phyloP scores from a whole-genome alignment of 352 stramenopile genomes.

The Pythium phragmitis region DNA sequence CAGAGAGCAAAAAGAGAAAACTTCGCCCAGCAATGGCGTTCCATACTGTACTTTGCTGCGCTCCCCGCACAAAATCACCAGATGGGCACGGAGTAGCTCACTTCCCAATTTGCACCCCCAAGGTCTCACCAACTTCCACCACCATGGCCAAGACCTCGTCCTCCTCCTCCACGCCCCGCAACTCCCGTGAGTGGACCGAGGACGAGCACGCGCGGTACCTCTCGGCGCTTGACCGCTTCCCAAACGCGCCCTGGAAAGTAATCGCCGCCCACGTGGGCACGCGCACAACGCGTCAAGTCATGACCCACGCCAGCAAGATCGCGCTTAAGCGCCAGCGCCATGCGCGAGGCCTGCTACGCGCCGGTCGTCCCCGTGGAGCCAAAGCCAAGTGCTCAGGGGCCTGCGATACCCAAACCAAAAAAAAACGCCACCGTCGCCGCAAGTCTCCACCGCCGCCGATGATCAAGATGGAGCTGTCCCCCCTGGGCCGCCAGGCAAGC shows the following conservation, averaged over 20 bases:
- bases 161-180: neutral
- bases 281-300: conserved; percentile 2
- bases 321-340: neutral
- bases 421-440: neutral
- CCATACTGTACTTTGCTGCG: no score
- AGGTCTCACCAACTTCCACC: neutral
- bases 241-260: neutral
- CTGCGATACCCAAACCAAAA: no score
- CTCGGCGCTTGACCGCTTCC: neutral
- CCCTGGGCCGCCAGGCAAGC: no score
- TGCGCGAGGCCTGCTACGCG: neutral
- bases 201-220: conserved; percentile 7
- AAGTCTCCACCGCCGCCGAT: neutral
- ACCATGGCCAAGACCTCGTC: neutral
- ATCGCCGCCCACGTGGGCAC: conserved; percentile 3
- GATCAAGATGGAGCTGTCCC: no score
- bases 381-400: neutral
- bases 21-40: no score
- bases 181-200: neutral
- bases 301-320: conserved; percentile 4
- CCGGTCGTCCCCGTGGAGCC: neutral
- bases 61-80: no score
- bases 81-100: neutral
- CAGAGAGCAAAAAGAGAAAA: no score
- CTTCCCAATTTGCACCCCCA: neutral